These are phyloP conservation scores for Diaporthe humulicola DNA, from an alignment of 2,329 filamentous ascomycete species.

Conservation along the genomic window DNA sequence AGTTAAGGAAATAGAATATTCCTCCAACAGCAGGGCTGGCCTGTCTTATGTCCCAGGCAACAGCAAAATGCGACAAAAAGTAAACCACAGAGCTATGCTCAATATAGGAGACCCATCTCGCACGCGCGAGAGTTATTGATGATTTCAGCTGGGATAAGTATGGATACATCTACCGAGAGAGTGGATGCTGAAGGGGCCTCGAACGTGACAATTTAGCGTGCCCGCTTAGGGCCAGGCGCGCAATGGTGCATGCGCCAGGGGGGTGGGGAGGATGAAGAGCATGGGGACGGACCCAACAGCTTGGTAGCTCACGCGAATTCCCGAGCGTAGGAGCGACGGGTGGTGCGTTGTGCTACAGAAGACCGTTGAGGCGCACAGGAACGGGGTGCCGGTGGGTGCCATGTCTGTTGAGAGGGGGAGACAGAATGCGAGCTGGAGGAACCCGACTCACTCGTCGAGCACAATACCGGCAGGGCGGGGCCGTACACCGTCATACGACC, in stretches of 20 bases:
- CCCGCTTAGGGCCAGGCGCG: constrained; percentile 13
- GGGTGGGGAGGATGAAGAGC: neutral
- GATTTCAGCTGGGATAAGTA: neutral
- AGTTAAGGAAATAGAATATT: neutral
- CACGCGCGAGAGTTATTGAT: neutral
- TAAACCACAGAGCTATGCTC: neutral
- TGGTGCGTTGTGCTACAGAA: constrained; percentile 30
- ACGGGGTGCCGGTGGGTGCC: neutral
- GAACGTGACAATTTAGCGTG: constrained; percentile 1
- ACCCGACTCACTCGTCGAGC: neutral
- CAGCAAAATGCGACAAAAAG: neutral
- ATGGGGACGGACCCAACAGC: constrained; percentile 27
- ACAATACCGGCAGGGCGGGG: constrained; percentile 27
- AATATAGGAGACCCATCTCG: neutral
- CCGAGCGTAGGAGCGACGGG: constrained; percentile 23
- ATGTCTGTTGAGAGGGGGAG: constrained; percentile 6
- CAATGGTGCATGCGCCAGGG: neutral
- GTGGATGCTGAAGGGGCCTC: neutral
- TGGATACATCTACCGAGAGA: constrained; percentile 9
- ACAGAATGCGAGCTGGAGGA: neutral
- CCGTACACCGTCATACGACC: constrained; percentile 25
- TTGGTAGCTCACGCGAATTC: constrained; percentile 32
- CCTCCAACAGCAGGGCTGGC: neutral
- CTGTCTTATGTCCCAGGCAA: neutral
- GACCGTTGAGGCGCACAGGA: constrained; percentile 32